Evolutionary conservation across 129 eudicot genomes (phyloP).

Genomic region (Helianthus annuus): HanXRQr2.0-SUNRISE NC_035440.2:43442339-43442838

Average conservation of each 20-base stretch:
- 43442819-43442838: constrained; percentile 40
- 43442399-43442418: constrained; percentile 17
- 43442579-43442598: constrained; percentile 18
- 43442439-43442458: constrained; percentile 7
- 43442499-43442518: background rate
- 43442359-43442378: background rate
- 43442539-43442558: constrained; percentile 19
- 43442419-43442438: constrained; percentile 29
- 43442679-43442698: constrained; percentile 3
- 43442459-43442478: constrained; percentile 38
- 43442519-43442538: constrained; percentile 11
- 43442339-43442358: background rate
- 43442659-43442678: background rate
- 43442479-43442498: constrained; percentile 35
- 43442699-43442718: constrained; percentile 6
- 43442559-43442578: constrained; percentile 25
- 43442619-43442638: constrained; percentile 14
- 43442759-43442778: constrained; percentile 1
- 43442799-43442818: constrained; percentile 14
- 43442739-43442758: background rate
- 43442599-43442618: constrained; percentile 11
- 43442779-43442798: background rate
- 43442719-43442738: background rate
- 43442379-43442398: background rate
- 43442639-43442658: background rate